These are phyloP conservation scores for Clonostachys byssicola DNA, from an alignment of 2,329 filamentous ascomycete species.

Conservation along the genomic window DNA sequence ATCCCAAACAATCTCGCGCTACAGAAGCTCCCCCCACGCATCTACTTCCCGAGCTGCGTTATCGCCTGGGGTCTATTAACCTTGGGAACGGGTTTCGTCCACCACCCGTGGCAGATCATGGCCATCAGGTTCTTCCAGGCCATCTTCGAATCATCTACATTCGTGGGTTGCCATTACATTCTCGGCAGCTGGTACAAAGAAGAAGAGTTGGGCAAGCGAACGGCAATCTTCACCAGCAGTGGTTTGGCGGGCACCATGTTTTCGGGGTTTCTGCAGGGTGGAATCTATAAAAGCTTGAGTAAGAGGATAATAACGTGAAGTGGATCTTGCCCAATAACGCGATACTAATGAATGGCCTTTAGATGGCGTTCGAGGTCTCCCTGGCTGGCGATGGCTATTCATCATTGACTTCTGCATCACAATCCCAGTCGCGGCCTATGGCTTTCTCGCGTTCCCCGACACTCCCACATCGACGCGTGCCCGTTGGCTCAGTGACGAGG, in stretches of 20 bases:
- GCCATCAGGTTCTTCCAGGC: constrained; percentile 33
- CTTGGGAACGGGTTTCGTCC: constrained; percentile 42
- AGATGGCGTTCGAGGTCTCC: constrained; percentile 30
- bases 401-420: constrained; percentile 32
- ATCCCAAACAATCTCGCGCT: constrained; percentile 58
- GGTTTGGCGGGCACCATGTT: constrained; percentile 50
- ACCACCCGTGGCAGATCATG: constrained; percentile 28
- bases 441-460: constrained; percentile 22
- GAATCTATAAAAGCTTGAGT: constrained; percentile 44
- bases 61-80: constrained; percentile 60
- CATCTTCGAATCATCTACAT: constrained; percentile 29
- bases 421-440: constrained; percentile 18
- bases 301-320: neutral
- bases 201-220: constrained; percentile 57
- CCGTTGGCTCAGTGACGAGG: constrained; percentile 2
- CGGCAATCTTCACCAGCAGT: constrained; percentile 58
- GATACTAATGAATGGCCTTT: constrained; percentile 13
- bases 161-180: constrained; percentile 35
- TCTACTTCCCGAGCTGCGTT: constrained; percentile 62
- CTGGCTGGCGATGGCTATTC: constrained; percentile 40
- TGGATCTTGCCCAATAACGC: neutral
- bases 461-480: constrained; percentile 14
- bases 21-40: constrained; percentile 56
- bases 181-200: constrained; percentile 55
- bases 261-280: constrained; percentile 54